These are phyloP conservation scores for Xylaria sp. DNA, from an alignment of 2,329 filamentous ascomycete genomes.

Conservation along the genomic window DNA sequence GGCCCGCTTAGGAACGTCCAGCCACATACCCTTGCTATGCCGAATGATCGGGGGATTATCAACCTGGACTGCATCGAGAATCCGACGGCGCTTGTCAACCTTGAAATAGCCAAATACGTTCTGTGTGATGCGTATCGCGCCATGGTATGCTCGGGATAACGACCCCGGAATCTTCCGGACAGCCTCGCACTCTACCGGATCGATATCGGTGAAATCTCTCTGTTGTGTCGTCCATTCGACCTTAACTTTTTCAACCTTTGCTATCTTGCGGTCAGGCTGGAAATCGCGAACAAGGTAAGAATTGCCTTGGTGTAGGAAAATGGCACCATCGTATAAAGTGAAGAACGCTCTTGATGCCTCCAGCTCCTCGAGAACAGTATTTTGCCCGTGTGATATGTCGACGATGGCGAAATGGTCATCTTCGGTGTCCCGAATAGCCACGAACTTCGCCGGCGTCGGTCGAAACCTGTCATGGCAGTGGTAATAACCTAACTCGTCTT, in stretches of 20 bases:
- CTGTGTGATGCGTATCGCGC: constrained; percentile 84
- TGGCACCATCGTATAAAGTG: constrained; percentile 95
- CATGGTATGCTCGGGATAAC: constrained; percentile 80
- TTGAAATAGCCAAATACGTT: constrained; percentile 98
- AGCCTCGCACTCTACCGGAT: constrained; percentile 90
- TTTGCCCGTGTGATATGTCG: constrained; percentile 83
- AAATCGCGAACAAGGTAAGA: constrained; percentile 94
- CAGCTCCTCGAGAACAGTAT: constrained; percentile 92
- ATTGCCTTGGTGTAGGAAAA: constrained; percentile 95
- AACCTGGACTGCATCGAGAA: constrained; percentile 91
- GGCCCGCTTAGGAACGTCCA: constrained; percentile 84
- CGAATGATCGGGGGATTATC: constrained; percentile 92
- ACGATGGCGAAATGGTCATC: constrained; percentile 95
- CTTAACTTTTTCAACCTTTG: constrained; percentile 86
- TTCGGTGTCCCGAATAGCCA: constrained; percentile 87
- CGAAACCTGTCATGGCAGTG: constrained; percentile 91
- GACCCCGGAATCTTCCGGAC: constrained; percentile 76
- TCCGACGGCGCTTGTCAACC: constrained; percentile 83
- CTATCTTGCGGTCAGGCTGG: constrained; percentile 80
- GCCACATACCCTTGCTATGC: constrained; percentile 91
- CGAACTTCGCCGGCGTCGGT: constrained; percentile 82
- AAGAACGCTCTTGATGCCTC: constrained; percentile 95
- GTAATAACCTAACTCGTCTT: constrained; percentile 83
- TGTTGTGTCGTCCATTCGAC: constrained; percentile 97
- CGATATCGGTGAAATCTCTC: constrained; percentile 92